Conservation (phyloP, 371 early-diverging fungal genomes). For the Gilbertella persicaria region DNA sequence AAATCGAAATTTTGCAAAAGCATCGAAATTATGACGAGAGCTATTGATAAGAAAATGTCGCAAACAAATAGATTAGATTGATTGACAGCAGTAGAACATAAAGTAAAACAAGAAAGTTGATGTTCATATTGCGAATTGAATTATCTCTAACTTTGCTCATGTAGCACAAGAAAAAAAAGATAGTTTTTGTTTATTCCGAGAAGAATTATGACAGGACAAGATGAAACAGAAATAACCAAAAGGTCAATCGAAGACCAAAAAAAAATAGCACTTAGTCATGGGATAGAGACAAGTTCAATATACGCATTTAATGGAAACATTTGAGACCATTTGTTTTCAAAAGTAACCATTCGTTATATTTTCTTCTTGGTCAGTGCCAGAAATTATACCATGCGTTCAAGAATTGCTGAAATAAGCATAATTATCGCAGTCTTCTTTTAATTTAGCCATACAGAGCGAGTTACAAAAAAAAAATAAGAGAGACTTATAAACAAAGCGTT, state of each 20-base stretch:
- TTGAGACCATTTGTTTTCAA: conserved; percentile 28
- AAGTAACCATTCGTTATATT: conserved; percentile 1
- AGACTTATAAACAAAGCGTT: conserved; percentile 19
- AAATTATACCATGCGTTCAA: conserved; percentile 18
- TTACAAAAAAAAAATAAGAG: conserved; percentile 12
- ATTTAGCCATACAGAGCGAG: conserved; percentile 30
- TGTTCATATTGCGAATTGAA: too few relatives aligned
- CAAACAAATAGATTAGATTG: too few relatives aligned
- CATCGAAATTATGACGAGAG: too few relatives aligned
- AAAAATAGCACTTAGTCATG: conserved; percentile 11
- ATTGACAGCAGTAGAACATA: too few relatives aligned
- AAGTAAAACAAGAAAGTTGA: too few relatives aligned
- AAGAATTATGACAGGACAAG: conserved; percentile 21
- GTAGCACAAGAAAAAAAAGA: too few relatives aligned
- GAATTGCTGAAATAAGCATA: conserved; percentile 12
- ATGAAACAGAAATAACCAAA: conserved; percentile 21
- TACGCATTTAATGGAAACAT: conserved; percentile 13
- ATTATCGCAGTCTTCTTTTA: conserved; percentile 14
- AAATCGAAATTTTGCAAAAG: too few relatives aligned
- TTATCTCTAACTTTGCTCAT: too few relatives aligned
- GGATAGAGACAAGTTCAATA: conserved; percentile 2
- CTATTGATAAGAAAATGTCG: too few relatives aligned
- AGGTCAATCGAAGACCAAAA: conserved; percentile 9
- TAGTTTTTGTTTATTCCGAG: conserved; percentile 1
- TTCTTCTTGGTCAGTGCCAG: background rate